phyloP scores from a whole-genome alignment of 345 rosid genomes.

The Pistacia vera region DNA sequence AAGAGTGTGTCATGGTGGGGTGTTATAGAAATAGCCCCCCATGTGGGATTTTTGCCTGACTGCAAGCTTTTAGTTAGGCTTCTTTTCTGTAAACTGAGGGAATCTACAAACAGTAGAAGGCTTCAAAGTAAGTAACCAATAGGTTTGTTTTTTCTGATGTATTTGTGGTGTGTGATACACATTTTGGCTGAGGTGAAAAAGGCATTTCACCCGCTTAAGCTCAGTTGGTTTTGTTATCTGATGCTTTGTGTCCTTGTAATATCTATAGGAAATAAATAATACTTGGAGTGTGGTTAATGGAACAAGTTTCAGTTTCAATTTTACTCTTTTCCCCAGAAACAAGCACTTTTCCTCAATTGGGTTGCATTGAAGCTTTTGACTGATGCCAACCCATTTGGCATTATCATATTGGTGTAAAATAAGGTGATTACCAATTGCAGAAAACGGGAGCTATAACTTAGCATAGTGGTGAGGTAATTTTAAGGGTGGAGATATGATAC shows the following conservation, averaged over 20 bases:
- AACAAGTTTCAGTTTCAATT: background rate
- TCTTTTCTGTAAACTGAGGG: background rate
- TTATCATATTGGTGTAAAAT: background rate
- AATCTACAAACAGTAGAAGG: background rate
- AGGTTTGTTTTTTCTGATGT: background rate
- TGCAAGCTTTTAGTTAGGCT: background rate
- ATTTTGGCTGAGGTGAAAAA: slow-evolving; percentile 29
- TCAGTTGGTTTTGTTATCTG: background rate
- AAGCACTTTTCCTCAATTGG: background rate
- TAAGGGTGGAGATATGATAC: background rate
- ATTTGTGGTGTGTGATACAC: background rate
- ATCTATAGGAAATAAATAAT: background rate
- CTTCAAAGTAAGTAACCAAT: background rate
- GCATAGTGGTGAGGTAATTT: too few relatives aligned
- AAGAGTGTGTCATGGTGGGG: background rate
- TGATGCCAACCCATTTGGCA: background rate
- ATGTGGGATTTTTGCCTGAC: slow-evolving; percentile 12
- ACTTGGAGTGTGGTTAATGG: background rate
- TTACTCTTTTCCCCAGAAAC: background rate
- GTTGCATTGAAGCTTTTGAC: background rate
- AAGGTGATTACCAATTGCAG: background rate
- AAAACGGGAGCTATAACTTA: too few relatives aligned
- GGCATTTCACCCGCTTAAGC: slow-evolving; percentile 27
- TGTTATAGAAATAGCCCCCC: slow-evolving; percentile 8
- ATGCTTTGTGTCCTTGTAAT: background rate